These are phyloP conservation scores for Suillus decipiens DNA, from an alignment of 768 basidiomycete species.

Conservation along the genomic window DNA sequence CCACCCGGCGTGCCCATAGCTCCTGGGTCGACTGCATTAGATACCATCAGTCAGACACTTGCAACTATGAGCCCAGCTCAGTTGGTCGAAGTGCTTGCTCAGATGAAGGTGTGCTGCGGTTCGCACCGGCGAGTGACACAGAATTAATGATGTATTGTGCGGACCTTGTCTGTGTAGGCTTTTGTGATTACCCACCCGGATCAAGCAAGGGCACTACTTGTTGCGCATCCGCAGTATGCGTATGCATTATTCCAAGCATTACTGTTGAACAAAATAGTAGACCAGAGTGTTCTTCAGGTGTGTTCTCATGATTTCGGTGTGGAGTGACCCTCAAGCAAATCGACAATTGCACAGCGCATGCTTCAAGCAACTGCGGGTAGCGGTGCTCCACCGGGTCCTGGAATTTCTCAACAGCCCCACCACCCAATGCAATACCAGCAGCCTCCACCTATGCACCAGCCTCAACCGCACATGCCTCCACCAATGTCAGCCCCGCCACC, in stretches of 20 bases:
- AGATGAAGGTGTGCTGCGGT: slow-evolving; percentile 83
- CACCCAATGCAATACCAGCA: slow-evolving; percentile 34
- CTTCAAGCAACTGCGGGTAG: slow-evolving; percentile 43
- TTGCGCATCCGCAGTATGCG: slow-evolving; percentile 87
- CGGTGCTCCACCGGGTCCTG: slow-evolving; percentile 27
- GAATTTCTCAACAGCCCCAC: slow-evolving; percentile 31
- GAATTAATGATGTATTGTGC: slow-evolving; percentile 13
- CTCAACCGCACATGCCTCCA: slow-evolving; percentile 35
- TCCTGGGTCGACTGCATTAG: slow-evolving; percentile 70
- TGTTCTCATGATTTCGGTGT: slow-evolving; percentile 34
- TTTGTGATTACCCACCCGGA: slow-evolving; percentile 92
- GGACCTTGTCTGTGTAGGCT: slow-evolving; percentile 51
- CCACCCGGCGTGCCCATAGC: slow-evolving; percentile 78
- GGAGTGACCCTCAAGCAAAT: slow-evolving; percentile 10
- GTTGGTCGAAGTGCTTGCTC: slow-evolving; percentile 91
- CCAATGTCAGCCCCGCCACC: slow-evolving; percentile 34
- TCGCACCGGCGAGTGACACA: slow-evolving; percentile 16
- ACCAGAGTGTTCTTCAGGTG: slow-evolving; percentile 81
- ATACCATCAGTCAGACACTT: slow-evolving; percentile 83
- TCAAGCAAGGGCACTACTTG: slow-evolving; percentile 77
- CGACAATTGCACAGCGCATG: slow-evolving; percentile 45
- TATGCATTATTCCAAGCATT: slow-evolving; percentile 97
- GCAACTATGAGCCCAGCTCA: slow-evolving; percentile 83
- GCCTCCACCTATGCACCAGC: slow-evolving; percentile 33
- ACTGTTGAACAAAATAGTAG: slow-evolving; percentile 90